These are phyloP conservation scores for Cystobasidium pallidum DNA, from an alignment of 1,284 basidiomycete species.

Conservation along the genomic window DNA sequence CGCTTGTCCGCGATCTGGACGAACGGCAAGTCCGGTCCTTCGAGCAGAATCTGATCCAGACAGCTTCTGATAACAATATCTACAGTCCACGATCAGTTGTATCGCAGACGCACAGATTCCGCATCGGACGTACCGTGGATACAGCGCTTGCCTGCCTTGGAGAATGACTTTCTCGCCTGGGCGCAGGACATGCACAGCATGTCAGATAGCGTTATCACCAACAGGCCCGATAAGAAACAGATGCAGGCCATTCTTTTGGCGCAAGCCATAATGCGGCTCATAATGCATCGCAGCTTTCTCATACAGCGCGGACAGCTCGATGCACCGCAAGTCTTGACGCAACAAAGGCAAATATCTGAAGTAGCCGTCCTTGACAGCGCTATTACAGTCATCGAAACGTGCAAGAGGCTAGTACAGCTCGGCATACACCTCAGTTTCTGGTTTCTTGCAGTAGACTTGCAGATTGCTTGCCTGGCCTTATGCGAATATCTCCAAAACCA, in stretches of 20 bases:
- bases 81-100: constrained; percentile 24
- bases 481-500: constrained; percentile 31
- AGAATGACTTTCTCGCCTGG: constrained; percentile 22
- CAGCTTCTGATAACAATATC: too few relatives aligned
- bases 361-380: constrained; percentile 31
- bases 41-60: too few relatives aligned
- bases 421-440: constrained; percentile 34
- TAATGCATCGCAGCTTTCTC: constrained; percentile 40
- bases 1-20: constrained; percentile 28
- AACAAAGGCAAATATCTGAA: constrained; percentile 29
- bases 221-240: constrained; percentile 33
- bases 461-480: constrained; percentile 37
- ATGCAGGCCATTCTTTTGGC: constrained; percentile 18
- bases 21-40: not conserved
- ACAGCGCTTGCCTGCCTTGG: constrained; percentile 2
- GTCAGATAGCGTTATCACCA: not conserved
- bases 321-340: not conserved
- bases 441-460: constrained; percentile 29
- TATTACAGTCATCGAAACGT: constrained; percentile 20
- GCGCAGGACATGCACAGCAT: constrained; percentile 23
- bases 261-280: constrained; percentile 36
- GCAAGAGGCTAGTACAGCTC: constrained; percentile 24
- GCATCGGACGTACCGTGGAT: constrained; percentile 21
- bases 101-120: not conserved
- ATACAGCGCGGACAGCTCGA: constrained; percentile 15